Percentiles rank a stretch among this genome's conserved stretches.
phyloP scores from a whole-genome alignment of 129 eudicot species.

The Dittrichia graveolens region DNA sequence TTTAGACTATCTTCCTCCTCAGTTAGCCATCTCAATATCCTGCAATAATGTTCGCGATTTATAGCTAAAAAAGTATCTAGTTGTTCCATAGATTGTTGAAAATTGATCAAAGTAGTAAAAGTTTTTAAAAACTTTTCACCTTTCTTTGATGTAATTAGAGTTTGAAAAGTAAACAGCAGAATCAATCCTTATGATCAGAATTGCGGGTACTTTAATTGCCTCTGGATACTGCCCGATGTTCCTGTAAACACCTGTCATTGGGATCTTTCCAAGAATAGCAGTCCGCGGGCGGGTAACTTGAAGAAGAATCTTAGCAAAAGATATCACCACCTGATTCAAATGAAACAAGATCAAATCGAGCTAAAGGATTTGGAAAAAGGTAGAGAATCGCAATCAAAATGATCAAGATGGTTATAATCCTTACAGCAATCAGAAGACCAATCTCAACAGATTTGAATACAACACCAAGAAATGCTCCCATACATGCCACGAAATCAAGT shows the following conservation, averaged over 20 bases:
- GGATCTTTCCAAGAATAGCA: constrained; percentile 72
- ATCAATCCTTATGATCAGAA: constrained; percentile 71
- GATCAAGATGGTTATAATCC: background rate
- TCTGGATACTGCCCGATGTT: constrained; percentile 79
- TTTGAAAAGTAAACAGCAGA: constrained; percentile 88
- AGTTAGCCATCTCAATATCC: constrained; percentile 78
- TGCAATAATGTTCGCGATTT: constrained; percentile 31
- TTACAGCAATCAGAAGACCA: constrained; percentile 86
- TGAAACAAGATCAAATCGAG: background rate
- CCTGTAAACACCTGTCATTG: constrained; percentile 68
- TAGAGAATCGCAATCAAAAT: background rate
- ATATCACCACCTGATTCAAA: constrained; percentile 59
- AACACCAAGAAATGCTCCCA: constrained; percentile 89
- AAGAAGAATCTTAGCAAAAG: constrained; percentile 76
- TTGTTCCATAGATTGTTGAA: background rate
- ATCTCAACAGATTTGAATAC: constrained; percentile 74
- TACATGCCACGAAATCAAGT: constrained; percentile 75
- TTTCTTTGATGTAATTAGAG: constrained; percentile 73
- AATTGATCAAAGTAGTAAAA: background rate
- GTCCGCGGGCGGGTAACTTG: constrained; percentile 88
- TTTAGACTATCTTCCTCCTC: constrained; percentile 63
- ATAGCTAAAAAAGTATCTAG: background rate
- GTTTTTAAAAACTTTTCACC: constrained; percentile 37
- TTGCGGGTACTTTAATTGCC: constrained; percentile 64
- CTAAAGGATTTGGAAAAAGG: background rate